phyloP scores from a whole-genome alignment of 192 early-diverging fungal species.

The Gonapodya sp. region DNA sequence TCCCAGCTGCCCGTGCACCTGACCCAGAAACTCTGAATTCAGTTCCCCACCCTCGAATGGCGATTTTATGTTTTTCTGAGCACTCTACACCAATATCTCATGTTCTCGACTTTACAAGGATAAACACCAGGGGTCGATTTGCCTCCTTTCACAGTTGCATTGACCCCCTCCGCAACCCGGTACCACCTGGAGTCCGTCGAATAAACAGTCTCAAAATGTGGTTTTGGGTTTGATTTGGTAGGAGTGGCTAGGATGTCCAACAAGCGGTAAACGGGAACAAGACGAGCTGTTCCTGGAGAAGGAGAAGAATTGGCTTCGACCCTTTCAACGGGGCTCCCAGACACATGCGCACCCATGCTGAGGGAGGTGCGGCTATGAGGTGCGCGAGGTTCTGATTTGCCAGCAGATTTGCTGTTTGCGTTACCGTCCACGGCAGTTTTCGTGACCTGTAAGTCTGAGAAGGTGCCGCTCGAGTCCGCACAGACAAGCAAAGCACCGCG shows the following conservation, averaged over 20 bases:
- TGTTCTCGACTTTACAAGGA: neutral
- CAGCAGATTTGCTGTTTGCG: neutral
- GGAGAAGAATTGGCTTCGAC: neutral
- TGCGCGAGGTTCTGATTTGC: neutral
- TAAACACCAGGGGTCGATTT: neutral
- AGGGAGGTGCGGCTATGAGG: neutral
- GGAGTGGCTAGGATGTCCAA: neutral
- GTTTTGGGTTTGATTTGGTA: neutral
- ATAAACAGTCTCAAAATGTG: neutral
- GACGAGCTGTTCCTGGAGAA: too few relatives aligned
- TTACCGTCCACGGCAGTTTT: too few relatives aligned
- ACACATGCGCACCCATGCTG: neutral
- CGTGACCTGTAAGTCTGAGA: neutral
- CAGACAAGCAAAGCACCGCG: neutral
- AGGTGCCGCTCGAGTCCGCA: neutral
- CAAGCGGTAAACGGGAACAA: neutral
- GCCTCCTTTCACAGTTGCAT: neutral
- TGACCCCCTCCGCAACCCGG: neutral
- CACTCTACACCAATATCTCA: neutral
- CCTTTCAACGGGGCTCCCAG: neutral
- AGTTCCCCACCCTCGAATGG: too few relatives aligned
- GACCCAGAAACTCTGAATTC: neutral
- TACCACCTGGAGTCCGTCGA: neutral
- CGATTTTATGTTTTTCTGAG: neutral
- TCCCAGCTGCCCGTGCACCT: neutral